Evolutionary conservation across 768 basidiomycete genomes (phyloP).

Genomic region (Suillus hirtellus): DNA sequence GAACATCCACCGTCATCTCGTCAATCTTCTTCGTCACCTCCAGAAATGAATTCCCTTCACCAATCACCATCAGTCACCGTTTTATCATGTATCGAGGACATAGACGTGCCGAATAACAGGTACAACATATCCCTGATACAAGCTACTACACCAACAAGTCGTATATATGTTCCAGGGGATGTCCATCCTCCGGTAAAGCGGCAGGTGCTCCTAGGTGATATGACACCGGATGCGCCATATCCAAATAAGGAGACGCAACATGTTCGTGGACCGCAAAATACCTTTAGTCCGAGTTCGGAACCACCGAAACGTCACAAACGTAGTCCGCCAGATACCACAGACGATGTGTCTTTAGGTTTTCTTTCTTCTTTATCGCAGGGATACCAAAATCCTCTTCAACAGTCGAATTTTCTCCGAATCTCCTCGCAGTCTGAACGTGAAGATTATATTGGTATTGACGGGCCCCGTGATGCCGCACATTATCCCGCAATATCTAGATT

Average conservation of each 20-base stretch:
- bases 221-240: conserved; percentile 38
- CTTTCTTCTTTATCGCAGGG: conserved; percentile 13
- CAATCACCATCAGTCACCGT: background rate
- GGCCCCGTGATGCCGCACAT: conserved; percentile 25
- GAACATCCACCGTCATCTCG: conserved; percentile 16
- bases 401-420: background rate
- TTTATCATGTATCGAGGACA: background rate
- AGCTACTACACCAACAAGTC: background rate
- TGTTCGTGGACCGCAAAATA: conserved; percentile 56
- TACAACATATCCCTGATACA: no score
- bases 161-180: background rate
- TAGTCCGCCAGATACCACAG: conserved; percentile 4
- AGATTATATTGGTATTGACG: conserved; percentile 3
- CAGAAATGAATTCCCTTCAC: background rate
- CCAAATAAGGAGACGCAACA: conserved; percentile 58
- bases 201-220: background rate
- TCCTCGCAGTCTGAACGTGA: conserved; percentile 4
- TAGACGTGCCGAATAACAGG: background rate
- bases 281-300: conserved; percentile 24
- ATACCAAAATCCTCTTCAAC: background rate
- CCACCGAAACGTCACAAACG: conserved; percentile 16
- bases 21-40: conserved; percentile 9
- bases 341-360: conserved; percentile 19
- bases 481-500: conserved; percentile 56
- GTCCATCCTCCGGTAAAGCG: background rate